Percentiles rank a stretch among this genome's conserved stretches.
Evolutionary conservation across 2,329 filamentous ascomycete genomes (phyloP).

Genomic region (Aspergillus sp.): DNA sequence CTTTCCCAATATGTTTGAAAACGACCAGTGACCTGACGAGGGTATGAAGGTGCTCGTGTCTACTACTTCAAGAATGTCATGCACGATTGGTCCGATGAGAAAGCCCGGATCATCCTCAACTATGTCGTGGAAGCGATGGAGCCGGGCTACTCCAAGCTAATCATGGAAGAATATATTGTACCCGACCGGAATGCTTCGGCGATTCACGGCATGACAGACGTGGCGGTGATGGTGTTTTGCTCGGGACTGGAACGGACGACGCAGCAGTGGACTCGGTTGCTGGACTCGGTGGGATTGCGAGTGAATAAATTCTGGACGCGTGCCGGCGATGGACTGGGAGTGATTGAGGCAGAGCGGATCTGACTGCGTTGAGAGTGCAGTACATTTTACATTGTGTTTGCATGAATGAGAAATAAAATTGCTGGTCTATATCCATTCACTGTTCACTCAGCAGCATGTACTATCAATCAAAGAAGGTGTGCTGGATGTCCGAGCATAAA

Average conservation of each 20-base stretch:
- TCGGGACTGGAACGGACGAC: slow-evolving; percentile 27
- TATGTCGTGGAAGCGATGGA: slow-evolving; percentile 27
- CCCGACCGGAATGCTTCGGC: slow-evolving; percentile 25
- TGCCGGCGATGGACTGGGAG: slow-evolving; percentile 22
- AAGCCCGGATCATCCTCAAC: slow-evolving; percentile 24
- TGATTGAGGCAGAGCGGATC: slow-evolving; percentile 21
- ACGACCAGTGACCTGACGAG: background rate
- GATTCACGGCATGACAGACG: slow-evolving; percentile 25
- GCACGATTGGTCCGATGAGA: slow-evolving; percentile 37
- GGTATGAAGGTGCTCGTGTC: slow-evolving; percentile 2
- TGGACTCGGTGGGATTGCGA: slow-evolving; percentile 20
- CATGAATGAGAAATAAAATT: too few species aligned
- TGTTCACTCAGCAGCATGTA: too few species aligned
- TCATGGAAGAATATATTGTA: slow-evolving; percentile 31
- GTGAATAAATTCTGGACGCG: slow-evolving; percentile 22
- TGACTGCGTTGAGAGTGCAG: too few species aligned
- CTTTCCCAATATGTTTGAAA: background rate
- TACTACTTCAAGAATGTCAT: slow-evolving; percentile 33
- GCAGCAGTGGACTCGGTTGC: slow-evolving; percentile 21
- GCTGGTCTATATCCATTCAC: too few species aligned
- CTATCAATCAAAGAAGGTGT: too few species aligned
- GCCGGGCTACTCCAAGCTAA: slow-evolving; percentile 26
- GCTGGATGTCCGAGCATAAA: too few species aligned
- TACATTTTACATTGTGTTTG: too few species aligned
- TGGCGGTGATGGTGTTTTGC: slow-evolving; percentile 31